Evolutionary conservation across 805 yeast genomes (phyloP).

Genomic region (Ogataea nitratoaversa): DNA sequence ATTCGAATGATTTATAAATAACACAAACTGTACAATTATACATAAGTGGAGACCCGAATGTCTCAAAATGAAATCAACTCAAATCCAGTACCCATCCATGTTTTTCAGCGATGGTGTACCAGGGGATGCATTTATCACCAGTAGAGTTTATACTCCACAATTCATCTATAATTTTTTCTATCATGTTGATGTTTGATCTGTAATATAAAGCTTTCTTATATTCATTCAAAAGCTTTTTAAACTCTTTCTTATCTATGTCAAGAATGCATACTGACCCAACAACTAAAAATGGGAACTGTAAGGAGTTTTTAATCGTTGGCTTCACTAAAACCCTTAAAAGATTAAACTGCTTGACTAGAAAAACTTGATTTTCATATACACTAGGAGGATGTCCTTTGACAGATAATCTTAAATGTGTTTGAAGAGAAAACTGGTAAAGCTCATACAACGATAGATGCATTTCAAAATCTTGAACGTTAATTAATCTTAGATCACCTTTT

Average conservation of each 20-base stretch:
- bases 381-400: constrained; percentile 6
- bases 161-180: neutral
- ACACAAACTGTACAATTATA: no score
- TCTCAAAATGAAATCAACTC: no score
- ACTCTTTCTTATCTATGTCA: constrained; percentile 10
- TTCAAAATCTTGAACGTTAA: constrained; percentile 13
- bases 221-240: neutral
- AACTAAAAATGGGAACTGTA: constrained; percentile 30
- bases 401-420: constrained; percentile 6
- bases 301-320: constrained; percentile 3
- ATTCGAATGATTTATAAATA: no score
- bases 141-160: neutral
- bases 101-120: neutral
- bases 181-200: neutral
- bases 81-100: neutral
- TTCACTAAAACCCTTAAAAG: constrained; percentile 2
- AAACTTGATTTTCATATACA: constrained; percentile 7
- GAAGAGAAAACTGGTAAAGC: constrained; percentile 19
- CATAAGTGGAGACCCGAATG: no score
- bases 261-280: constrained; percentile 22
- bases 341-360: constrained; percentile 1
- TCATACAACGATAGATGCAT: constrained; percentile 29
- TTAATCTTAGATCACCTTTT: neutral
- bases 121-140: neutral
- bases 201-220: neutral